Base-by-base conservation (phyloP, 495 filamentous ascomycete species). In the Penicillium cinerascens region DNA sequence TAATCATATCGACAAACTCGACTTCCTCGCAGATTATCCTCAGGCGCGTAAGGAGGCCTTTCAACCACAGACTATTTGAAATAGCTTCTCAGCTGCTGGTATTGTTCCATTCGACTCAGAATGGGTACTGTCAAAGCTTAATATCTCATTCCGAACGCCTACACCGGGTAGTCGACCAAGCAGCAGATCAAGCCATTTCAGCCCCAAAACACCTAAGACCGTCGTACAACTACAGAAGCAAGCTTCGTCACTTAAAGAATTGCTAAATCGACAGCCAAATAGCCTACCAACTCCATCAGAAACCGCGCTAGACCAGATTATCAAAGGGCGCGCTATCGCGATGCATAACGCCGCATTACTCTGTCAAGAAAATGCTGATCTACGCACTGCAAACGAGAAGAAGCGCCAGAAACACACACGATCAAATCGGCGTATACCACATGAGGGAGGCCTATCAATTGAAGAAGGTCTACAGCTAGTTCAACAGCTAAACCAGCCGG, bases 1-100 rank as follows among this genome's bases (percentile, higher is more conserved):
- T 37, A 54, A 55, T 37, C 41, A 59, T 54, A 59, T 59, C 46
- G 51, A 59, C 22, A 55, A 59, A 41, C 37, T 55, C 11, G 47
- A 59, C 41, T 55, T 59, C 37, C 29, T 55, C 2, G 23, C 9
- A 3, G 36, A 43, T 6, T 54, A 54, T 29, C 49, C 27, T 6
- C 23, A 23, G 15, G 51, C 43, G 15, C 36, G 44, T 6, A 0
- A 9, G 42, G 37, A 53, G 25, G 51, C 43, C 17, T 53, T 41
- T 18, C 16, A 46, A 39, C 36, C 11, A 26, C 10, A 6, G 17
- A 53, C 23, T 42, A 47, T 53, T 53, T 22, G 26, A 35, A 53
- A 46, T 47, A 47, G 43, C 42, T 56, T 56, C 25, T 35, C 35
- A 36, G 54, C 47, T 42, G 35, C 23, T 39, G 22, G 48, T 44